Base-by-base conservation (phyloP, 352 stramenopile species). In the Phytophthora pluvialis region DNA sequence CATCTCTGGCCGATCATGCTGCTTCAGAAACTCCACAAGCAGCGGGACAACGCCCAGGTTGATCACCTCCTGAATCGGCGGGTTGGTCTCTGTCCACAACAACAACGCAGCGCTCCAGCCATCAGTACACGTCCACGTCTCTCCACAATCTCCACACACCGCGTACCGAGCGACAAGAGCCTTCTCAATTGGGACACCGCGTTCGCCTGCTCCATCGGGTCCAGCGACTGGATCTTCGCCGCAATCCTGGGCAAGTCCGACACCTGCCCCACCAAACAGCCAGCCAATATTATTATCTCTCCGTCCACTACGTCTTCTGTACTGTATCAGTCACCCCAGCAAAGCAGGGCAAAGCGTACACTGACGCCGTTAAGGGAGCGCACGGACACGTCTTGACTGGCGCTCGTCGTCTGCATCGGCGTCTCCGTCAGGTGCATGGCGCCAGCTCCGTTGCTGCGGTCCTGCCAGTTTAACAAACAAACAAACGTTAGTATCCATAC, bases 31-130 rank as follows among this genome's bases (percentile, higher is more conserved):
- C 48, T 98, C 82, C 13, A 99, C 96, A 44, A 99, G 97, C 28
- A 97, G 77, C 42, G 98, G 98, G 29, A 99, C 96, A 21, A 99
- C 96, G 36, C 95, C 94, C 5, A 97, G 82, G 39, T 98, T 95
- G 73, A 99, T 99, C 18, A 99, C 97, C 57, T 99, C 90, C 46
- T 99, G 90, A 75, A 99, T 99, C 15, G 98, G 98, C 12, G 98
- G 98, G 63, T 98, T 98, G 65, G 94, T 92, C 68, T 99, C 97
- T 90, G 26, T 12, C 88, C 59, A 15, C 83, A 16, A 53, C 35
- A 6, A 1, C 45, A 38, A 26, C 4, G 5, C 8, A 21, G 21
- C 21, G 21, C 21, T 47, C 35, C 15, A 49, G 3, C 7, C 21
- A 33, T 48, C 5, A 55, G 26, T 39, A 47, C 16, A 29, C 28